Conservation (phyloP, 352 stramenopile species). For the Phytophthora podocarpi region DNA sequence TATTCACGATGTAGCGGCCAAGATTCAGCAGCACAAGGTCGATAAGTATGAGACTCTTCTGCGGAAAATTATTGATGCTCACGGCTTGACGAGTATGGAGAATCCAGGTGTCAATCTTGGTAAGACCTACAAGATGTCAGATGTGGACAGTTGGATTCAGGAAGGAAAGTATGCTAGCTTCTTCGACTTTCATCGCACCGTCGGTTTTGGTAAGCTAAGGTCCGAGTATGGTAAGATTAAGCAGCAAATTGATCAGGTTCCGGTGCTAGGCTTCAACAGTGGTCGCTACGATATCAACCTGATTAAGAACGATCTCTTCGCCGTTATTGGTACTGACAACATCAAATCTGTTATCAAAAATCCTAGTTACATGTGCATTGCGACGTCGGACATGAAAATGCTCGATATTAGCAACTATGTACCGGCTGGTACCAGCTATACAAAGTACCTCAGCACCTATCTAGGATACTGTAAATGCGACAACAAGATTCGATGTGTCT, state of each 20-base stretch:
- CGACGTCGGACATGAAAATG: conserved; percentile 24
- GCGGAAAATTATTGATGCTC: too few species aligned
- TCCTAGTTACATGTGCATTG: conserved; percentile 36
- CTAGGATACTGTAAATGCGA: conserved; percentile 36
- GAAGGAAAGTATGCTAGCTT: not conserved
- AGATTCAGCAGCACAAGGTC: not conserved
- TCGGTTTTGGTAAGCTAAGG: not conserved
- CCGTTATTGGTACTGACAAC: conserved; percentile 3
- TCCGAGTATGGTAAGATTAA: conserved; percentile 13
- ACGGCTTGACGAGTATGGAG: not conserved
- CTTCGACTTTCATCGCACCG: conserved; percentile 8
- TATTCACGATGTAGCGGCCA: not conserved
- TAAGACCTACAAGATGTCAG: not conserved
- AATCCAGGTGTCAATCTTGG: not conserved
- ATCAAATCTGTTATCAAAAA: conserved; percentile 34
- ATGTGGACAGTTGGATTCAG: not conserved
- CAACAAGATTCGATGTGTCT: too few species aligned
- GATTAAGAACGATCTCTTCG: conserved; percentile 36
- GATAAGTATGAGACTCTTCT: not conserved
- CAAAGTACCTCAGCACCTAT: conserved; percentile 35
- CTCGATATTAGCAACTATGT: conserved; percentile 42
- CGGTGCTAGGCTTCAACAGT: conserved; percentile 9
- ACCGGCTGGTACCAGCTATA: conserved; percentile 32
- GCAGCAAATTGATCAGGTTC: conserved; percentile 5
- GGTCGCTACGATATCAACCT: conserved; percentile 34